Conservation (phyloP, 441 rosid genomes). For the Pelargonium australe region DNA sequence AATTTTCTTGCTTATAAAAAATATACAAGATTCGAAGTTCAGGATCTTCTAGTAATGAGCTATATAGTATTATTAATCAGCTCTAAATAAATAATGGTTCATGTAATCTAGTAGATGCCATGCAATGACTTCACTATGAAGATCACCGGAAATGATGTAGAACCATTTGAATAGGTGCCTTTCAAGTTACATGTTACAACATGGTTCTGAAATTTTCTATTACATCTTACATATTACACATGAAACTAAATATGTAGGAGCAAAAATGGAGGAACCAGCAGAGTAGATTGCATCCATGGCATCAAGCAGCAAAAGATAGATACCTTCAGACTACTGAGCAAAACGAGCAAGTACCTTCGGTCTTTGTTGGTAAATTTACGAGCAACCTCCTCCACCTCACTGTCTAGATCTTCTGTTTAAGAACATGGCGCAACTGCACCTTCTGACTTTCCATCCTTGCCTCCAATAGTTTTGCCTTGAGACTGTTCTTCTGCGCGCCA, state of each 20-base stretch:
- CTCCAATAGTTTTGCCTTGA: slow-evolving; percentile 80
- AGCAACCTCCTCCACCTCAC: not conserved
- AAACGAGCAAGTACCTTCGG: too few relatives aligned
- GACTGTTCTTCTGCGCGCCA: slow-evolving; percentile 54
- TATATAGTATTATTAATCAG: too few relatives aligned
- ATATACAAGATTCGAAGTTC: too few relatives aligned
- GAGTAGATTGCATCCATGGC: not conserved
- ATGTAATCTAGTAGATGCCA: too few relatives aligned
- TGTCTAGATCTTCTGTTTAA: slow-evolving; percentile 57
- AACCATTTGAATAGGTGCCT: not conserved
- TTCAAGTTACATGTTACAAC: not conserved
- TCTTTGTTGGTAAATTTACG: too few relatives aligned
- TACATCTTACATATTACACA: not conserved
- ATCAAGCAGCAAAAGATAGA: too few relatives aligned
- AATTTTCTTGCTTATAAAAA: not conserved
- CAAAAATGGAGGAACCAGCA: not conserved
- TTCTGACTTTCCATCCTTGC: slow-evolving; percentile 86
- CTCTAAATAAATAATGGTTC: too few relatives aligned
- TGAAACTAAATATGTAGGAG: not conserved
- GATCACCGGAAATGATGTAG: not conserved
- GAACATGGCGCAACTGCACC: slow-evolving; percentile 78
- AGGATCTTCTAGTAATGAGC: too few relatives aligned
- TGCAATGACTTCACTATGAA: not conserved
- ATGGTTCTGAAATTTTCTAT: not conserved
- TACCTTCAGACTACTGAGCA: too few relatives aligned